Base-by-base conservation (phyloP, 371 early-diverging fungal species). In the Mortierella polycephala region DNA sequence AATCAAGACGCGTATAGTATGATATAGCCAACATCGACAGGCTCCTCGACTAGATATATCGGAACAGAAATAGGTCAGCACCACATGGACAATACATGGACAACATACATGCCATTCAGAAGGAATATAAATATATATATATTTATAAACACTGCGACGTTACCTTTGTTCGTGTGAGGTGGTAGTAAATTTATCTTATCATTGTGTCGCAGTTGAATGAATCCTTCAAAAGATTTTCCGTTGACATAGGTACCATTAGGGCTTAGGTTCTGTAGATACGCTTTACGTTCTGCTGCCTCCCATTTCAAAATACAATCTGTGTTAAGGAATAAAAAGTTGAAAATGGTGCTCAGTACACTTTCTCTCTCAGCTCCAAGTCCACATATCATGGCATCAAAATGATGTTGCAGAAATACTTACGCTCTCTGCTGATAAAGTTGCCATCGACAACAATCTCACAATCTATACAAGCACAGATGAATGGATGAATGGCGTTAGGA, bases 251-350 rank as follows among this genome's bases (percentile, higher is more conserved):
- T 62, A 2, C 53, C 59, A 45, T 52, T 49, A 10, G 9, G 7
- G 0, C 57, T 20, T 9, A 2, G 49, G 18, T 44, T 58, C 4
- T 37, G 46, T 7, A 69, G 2, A 40, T 57, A 58, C 0, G 69
- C 66, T 53, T 23, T 50, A 0, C 37, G 23, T 1, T 52, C 42
- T 16, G 41, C 52, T 10, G 39, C 51, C 7, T 44, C 59, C 62
- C 63, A 69, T 7, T 51, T 45, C 16, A 69, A 30, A 5, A 30
- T 37, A 53, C 57, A 57, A 46, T 69, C 69, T 69, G 44, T 52
- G 23, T 14, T 30, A 18, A 16, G 46, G 23, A 30, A 14, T 52
- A 52, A 46, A 46, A 9, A 23, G 30, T 9, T 46, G 49, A 53
- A 12, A 30, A 45, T 5, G n/a, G 5, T 20, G 9, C 12, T 45